Evolutionary conservation across 208 protist genomes (phyloP).

Genomic region (Leishmania aethiopica): DNA sequence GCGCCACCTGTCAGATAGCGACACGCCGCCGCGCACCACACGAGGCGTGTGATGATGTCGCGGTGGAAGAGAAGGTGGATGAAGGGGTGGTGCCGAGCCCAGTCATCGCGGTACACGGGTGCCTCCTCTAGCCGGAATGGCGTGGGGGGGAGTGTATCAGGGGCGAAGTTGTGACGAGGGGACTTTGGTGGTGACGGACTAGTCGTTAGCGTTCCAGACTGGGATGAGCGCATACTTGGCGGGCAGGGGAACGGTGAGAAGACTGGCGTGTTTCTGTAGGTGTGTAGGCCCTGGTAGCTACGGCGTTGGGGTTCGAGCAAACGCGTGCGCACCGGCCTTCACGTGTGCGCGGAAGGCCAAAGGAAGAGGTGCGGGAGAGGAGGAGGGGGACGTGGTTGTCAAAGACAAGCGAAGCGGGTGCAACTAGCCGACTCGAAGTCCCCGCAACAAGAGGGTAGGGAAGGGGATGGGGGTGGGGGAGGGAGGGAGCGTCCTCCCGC

Average conservation of each 20-base stretch:
- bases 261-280: background rate
- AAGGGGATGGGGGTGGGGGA: too few relatives aligned
- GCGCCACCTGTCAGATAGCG: slow-evolving; percentile 72
- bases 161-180: background rate
- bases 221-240: background rate
- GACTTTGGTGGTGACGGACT: background rate
- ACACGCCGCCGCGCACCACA: slow-evolving; percentile 49
- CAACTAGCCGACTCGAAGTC: background rate
- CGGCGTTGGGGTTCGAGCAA: background rate
- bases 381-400: background rate
- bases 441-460: background rate
- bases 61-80: slow-evolving; percentile 83
- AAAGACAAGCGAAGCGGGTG: too few relatives aligned
- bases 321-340: background rate
- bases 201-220: background rate
- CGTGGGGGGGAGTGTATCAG: slow-evolving; percentile 15
- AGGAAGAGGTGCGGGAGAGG: background rate
- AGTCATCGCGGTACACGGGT: slow-evolving; percentile 64
- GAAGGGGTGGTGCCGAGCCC: slow-evolving; percentile 66
- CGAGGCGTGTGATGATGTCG: slow-evolving; percentile 62
- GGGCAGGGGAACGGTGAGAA: background rate
- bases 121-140: slow-evolving; percentile 34
- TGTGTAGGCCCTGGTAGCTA: background rate
- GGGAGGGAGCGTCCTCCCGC: background rate
- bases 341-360: background rate